These are phyloP conservation scores for Spathaspora girioi DNA, from an alignment of 805 yeast species.

Conservation along the genomic window DNA sequence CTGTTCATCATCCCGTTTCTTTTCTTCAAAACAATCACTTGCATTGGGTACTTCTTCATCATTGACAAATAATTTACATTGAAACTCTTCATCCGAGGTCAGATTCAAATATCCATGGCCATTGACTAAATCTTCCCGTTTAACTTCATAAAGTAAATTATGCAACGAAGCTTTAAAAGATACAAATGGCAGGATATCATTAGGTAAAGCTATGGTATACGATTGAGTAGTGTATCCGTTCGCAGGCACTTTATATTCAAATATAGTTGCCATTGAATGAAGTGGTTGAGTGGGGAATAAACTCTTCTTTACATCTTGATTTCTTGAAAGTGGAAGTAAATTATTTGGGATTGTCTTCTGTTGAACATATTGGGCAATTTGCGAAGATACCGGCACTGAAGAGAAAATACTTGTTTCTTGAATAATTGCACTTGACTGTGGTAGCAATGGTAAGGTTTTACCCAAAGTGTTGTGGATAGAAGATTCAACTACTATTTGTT, in stretches of 20 bases:
- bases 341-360: slow-evolving; percentile 7
- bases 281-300: slow-evolving; percentile 30
- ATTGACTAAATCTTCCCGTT: slow-evolving; percentile 26
- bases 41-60: slow-evolving; percentile 34
- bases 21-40: slow-evolving; percentile 29
- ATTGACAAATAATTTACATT: slow-evolving; percentile 34
- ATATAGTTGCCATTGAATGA: slow-evolving; percentile 26
- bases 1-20: slow-evolving; percentile 11
- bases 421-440: slow-evolving; percentile 31
- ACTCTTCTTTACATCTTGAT: slow-evolving; percentile 22
- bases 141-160: slow-evolving; percentile 25
- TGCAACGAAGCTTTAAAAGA: slow-evolving; percentile 35
- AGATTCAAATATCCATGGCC: slow-evolving; percentile 30
- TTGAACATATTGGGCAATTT: slow-evolving; percentile 12
- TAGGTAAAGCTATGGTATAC: slow-evolving; percentile 34
- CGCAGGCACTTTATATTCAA: slow-evolving; percentile 36
- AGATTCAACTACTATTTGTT: slow-evolving; percentile 3
- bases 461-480: slow-evolving; percentile 21
- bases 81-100: slow-evolving; percentile 39
- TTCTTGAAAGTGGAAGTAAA: slow-evolving; percentile 15
- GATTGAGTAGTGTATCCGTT: slow-evolving; percentile 38
- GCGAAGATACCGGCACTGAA: slow-evolving; percentile 12
- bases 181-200: slow-evolving; percentile 31
- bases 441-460: slow-evolving; percentile 22
- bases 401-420: slow-evolving; percentile 36